Conservation (phyloP, 805 yeast species). For the Candida gorgasii region DNA sequence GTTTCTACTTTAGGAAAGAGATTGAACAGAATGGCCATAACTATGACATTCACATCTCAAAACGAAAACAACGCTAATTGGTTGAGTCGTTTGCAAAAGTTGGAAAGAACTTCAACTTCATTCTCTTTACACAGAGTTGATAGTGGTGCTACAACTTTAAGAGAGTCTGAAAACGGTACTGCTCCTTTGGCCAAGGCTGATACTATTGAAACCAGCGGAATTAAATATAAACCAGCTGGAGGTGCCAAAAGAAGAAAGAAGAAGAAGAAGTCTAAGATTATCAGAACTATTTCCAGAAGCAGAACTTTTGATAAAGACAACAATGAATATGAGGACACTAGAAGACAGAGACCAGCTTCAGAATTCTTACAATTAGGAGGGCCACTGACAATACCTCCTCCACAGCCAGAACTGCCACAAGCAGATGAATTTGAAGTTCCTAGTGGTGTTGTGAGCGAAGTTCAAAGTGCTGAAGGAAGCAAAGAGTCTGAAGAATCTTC, state of each 20-base stretch:
- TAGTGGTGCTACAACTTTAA: slow-evolving; percentile 38
- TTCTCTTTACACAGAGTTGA: slow-evolving; percentile 83
- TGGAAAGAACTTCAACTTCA: slow-evolving; percentile 71
- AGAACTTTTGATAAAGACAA: slow-evolving; percentile 17
- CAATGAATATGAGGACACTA: slow-evolving; percentile 20
- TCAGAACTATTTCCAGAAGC: slow-evolving; percentile 29
- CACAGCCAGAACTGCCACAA: slow-evolving; percentile 12
- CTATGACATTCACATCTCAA: slow-evolving; percentile 68
- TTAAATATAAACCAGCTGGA: slow-evolving; percentile 70
- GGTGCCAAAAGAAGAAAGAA: slow-evolving; percentile 60
- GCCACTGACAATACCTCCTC: slow-evolving; percentile 8
- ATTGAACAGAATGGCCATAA: slow-evolving; percentile 86
- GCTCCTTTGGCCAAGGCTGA: slow-evolving; percentile 26
- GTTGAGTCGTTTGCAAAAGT: slow-evolving; percentile 74
- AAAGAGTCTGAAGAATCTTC: not conserved
- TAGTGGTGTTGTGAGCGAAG: not conserved
- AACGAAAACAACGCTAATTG: slow-evolving; percentile 66
- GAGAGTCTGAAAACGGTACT: slow-evolving; percentile 18
- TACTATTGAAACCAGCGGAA: slow-evolving; percentile 62
- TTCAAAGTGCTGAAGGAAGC: not conserved
- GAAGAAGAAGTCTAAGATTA: slow-evolving; percentile 33
- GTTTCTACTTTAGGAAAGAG: slow-evolving; percentile 70
- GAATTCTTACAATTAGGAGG: slow-evolving; percentile 44
- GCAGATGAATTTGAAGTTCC: slow-evolving; percentile 1
- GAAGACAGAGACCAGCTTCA: slow-evolving; percentile 37